These are phyloP conservation scores for Trichoderma asperelloides DNA, from an alignment of 495 filamentous ascomycete species.

Conservation along the genomic window DNA sequence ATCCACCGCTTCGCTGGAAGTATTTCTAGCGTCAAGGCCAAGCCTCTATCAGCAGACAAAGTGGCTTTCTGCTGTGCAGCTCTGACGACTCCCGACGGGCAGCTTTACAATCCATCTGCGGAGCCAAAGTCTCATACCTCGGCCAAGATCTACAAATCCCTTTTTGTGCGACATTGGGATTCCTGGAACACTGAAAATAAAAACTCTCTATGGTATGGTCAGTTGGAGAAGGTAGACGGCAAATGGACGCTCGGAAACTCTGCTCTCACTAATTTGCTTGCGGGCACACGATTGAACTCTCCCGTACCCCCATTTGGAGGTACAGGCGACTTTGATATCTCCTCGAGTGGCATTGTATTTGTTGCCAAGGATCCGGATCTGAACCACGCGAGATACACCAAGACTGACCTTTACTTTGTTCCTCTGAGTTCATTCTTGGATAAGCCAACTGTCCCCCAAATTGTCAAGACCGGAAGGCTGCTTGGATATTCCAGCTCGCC, in stretches of 20 bases:
- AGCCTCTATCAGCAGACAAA: constrained; percentile 47
- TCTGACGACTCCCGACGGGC: constrained; percentile 50
- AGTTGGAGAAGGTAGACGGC: constrained; percentile 42
- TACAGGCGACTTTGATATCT: constrained; percentile 48
- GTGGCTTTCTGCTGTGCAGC: constrained; percentile 63
- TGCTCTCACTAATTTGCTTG: constrained; percentile 49
- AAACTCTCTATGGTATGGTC: constrained; percentile 65
- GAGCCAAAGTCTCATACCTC: constrained; percentile 47
- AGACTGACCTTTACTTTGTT: constrained; percentile 66
- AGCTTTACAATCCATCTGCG: constrained; percentile 50
- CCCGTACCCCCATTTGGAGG: constrained; percentile 52
- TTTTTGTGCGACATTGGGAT: constrained; percentile 77
- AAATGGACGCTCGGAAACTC: constrained; percentile 31
- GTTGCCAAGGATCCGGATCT: constrained; percentile 75
- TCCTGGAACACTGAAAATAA: constrained; percentile 57
- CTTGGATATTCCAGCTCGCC: constrained; percentile 71
- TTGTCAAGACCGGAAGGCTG: constrained; percentile 39
- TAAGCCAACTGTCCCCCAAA: constrained; percentile 29
- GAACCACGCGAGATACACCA: constrained; percentile 72
- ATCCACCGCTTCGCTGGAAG: constrained; percentile 54
- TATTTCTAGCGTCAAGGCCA: constrained; percentile 67
- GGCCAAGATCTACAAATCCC: constrained; percentile 57
- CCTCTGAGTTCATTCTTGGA: constrained; percentile 53
- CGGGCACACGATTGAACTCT: constrained; percentile 46
- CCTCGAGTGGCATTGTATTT: constrained; percentile 57